Base-by-base conservation (phyloP, 108 stramenopile genomes). In the Cyclotella cryptica region DNA sequence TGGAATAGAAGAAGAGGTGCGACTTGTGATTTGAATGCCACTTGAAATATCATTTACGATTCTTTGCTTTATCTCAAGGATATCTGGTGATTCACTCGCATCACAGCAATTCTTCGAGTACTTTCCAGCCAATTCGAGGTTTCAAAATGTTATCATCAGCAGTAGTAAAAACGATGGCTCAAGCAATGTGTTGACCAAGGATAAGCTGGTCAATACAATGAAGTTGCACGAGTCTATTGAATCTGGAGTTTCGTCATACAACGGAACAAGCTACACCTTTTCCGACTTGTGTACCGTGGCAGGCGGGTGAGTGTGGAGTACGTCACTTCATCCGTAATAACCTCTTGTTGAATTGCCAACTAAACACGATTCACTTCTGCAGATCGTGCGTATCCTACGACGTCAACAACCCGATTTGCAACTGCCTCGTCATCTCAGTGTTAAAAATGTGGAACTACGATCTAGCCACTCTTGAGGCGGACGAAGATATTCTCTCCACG, bases 391-490 rank as follows among this genome's bases (percentile, higher is more conserved):
- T 68, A 46, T 59, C 71, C 11, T 42, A 51, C 51, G 72, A 41
- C 61, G 29, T 58, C 15, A 44, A 24, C 42, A 74, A 78, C 1
- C 74, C 75, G 12, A 80, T 84, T 21, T 89, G 88, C 69, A 30
- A 47, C 10, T 90, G 92, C 58, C 59, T 89, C 17, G 60, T 88
- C 13, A 55, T 72, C 0, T 84, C 87, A 30, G 78, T 90, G 58
- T 68, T 93, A 0, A 78, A 82, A 64, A 66, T 77, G 39, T 93
- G 92, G 92, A 84, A 89, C 71, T 93, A 90, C 66, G 87, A 90
- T 75, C 39, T 86, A 43, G 77, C 53, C 6, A 84, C 71, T 1
- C 66, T 93, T 21, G 65, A 86, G 46, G 57, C 60, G 13, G 92
- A 93, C 63, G 41, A 62, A 12, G 81, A 93, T 64, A 22, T 88